Conservation (phyloP, 768 basidiomycete genomes). For the Xerocomellus chrysenteron region DNA sequence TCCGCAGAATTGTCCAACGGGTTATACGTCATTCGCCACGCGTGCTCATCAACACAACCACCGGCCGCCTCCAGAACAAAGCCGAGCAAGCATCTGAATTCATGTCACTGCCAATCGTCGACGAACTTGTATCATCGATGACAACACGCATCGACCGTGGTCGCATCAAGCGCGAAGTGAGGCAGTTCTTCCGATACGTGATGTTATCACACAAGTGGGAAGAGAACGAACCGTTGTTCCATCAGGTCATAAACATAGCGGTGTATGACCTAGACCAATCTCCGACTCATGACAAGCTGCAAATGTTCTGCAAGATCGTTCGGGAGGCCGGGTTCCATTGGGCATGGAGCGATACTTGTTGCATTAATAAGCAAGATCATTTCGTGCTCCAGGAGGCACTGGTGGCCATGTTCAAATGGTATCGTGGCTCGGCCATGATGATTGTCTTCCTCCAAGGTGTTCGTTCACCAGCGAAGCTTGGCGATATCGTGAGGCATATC, state of each 20-base stretch:
- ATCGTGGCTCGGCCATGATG: not conserved
- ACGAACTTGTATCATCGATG: not conserved
- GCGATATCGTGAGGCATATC: not conserved
- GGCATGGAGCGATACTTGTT: too few species aligned
- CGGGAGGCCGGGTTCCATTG: too few species aligned
- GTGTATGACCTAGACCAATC: too few species aligned
- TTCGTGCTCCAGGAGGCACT: not conserved
- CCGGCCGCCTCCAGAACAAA: not conserved
- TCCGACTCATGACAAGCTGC: too few species aligned
- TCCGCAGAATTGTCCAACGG: not conserved
- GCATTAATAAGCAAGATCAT: not conserved
- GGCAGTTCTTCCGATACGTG: not conserved
- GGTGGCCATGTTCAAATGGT: conserved; percentile 6
- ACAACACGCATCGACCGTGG: too few species aligned
- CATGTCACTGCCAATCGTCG: not conserved
- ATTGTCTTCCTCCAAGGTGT: conserved; percentile 6
- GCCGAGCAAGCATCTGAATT: not conserved
- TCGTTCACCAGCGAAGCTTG: not conserved
- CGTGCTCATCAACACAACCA: not conserved
- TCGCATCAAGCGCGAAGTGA: not conserved
- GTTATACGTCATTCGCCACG: not conserved
- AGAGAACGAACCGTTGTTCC: not conserved
- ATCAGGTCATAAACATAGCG: too few species aligned
- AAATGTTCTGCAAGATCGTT: too few species aligned
- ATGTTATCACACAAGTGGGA: not conserved